phyloP scores from a whole-genome alignment of 768 basidiomycete species.

The Trametes cingulata region DNA sequence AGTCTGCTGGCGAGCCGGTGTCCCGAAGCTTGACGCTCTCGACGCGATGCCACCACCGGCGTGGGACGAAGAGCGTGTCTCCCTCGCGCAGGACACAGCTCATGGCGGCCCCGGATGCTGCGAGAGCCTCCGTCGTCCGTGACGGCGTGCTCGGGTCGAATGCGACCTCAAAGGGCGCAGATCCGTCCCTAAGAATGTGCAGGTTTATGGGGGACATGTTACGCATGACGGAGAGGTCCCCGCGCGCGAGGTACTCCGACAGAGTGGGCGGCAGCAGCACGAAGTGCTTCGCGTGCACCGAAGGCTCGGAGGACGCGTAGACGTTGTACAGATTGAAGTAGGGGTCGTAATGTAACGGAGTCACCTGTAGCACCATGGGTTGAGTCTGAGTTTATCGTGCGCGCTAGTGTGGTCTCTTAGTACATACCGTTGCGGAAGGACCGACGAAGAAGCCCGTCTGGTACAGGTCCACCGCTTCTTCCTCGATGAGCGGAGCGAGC shows the following conservation, averaged over 20 bases:
- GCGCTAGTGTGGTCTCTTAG: too few species aligned
- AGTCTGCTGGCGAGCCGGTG: not conserved
- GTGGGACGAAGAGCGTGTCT: slow-evolving; percentile 29
- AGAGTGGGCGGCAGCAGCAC: slow-evolving; percentile 24
- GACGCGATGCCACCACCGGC: slow-evolving; percentile 31
- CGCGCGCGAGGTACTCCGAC: slow-evolving; percentile 9
- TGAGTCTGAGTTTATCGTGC: not conserved
- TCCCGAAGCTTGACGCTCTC: slow-evolving; percentile 24
- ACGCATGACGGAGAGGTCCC: slow-evolving; percentile 9
- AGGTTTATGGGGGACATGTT: slow-evolving; percentile 22
- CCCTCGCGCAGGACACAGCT: slow-evolving; percentile 26
- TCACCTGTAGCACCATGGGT: slow-evolving; percentile 17
- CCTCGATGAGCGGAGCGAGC: slow-evolving; percentile 19
- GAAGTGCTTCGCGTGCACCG: slow-evolving; percentile 26
- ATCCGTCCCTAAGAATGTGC: not conserved
- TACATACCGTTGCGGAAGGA: slow-evolving; percentile 20
- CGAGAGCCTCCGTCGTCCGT: slow-evolving; percentile 12
- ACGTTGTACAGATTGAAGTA: slow-evolving; percentile 29
- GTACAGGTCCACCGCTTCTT: slow-evolving; percentile 23
- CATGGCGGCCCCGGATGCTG: not conserved
- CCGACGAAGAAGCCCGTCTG: slow-evolving; percentile 28
- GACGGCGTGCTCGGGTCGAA: slow-evolving; percentile 1
- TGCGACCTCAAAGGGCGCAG: not conserved
- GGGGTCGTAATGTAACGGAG: slow-evolving; percentile 28
- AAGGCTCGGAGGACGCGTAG: slow-evolving; percentile 21